These are phyloP conservation scores for Meyerozyma elateridarum DNA, from an alignment of 1,139 yeast genomes.

Conservation along the genomic window DNA sequence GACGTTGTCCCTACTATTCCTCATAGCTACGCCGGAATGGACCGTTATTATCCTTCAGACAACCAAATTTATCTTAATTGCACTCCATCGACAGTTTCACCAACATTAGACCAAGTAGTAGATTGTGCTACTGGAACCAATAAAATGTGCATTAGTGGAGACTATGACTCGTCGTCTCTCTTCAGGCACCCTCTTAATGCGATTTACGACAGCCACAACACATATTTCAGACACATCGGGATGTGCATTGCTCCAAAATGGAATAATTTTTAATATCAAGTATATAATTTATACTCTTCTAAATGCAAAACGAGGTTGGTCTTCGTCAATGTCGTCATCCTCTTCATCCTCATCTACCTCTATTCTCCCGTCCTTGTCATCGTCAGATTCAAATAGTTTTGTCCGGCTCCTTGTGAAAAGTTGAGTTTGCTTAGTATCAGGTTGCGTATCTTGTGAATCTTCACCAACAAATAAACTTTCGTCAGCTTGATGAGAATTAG, in stretches of 20 bases:
- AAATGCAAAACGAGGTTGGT: neutral
- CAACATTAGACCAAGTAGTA: constrained; percentile 25
- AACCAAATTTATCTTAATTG: constrained; percentile 46
- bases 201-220: constrained; percentile 38
- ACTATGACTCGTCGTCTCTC: constrained; percentile 19
- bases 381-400: neutral
- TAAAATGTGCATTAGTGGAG: constrained; percentile 31
- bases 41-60: constrained; percentile 34
- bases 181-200: constrained; percentile 16
- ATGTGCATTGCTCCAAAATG: constrained; percentile 32
- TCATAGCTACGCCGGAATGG: constrained; percentile 19
- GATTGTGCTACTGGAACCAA: constrained; percentile 32
- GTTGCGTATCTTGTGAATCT: constrained; percentile 11
- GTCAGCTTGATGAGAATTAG: too few species aligned
- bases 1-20: constrained; percentile 47
- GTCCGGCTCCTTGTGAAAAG: neutral
- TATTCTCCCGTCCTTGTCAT: neutral
- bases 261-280: too few species aligned
- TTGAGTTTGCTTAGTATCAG: neutral
- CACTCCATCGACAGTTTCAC: constrained; percentile 23
- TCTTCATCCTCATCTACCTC: constrained; percentile 1
- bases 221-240: constrained; percentile 47
- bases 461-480: constrained; percentile 19
- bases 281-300: neutral
- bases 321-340: constrained; percentile 2